phyloP scores from a whole-genome alignment of 164 flowering plant species.

The Dillenia turbinata region DNA sequence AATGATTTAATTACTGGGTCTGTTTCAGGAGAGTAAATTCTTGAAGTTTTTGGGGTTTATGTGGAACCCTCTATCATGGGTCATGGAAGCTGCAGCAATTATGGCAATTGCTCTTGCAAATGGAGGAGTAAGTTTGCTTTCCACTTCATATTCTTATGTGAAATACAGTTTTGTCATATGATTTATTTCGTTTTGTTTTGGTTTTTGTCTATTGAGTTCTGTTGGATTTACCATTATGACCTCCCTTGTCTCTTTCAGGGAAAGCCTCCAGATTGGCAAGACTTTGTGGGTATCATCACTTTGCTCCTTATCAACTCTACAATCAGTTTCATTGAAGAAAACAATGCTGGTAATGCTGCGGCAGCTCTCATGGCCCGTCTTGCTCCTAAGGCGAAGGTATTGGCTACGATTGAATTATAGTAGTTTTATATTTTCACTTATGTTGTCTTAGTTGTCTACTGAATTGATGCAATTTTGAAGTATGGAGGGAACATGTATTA shows the following conservation, averaged over 20 bases:
- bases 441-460: no score
- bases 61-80: conserved; percentile 97
- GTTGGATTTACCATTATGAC: not conserved
- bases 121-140: conserved; percentile 66
- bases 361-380: conserved; percentile 93
- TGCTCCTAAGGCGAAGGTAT: conserved; percentile 86
- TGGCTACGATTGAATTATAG: not conserved
- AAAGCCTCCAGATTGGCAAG: conserved; percentile 90
- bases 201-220: no score
- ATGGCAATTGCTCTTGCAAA: conserved; percentile 91
- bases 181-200: not conserved
- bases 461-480: no score
- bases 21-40: conserved; percentile 70
- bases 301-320: conserved; percentile 79
- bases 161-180: not conserved
- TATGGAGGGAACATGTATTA: no score
- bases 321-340: conserved; percentile 86
- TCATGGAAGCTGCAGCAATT: conserved; percentile 90
- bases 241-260: conserved; percentile 34
- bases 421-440: no score
- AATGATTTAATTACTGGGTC: conserved; percentile 7
- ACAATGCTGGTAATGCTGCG: conserved; percentile 94
- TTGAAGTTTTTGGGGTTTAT: conserved; percentile 83
- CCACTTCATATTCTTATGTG: not conserved
- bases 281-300: conserved; percentile 73